phyloP scores from a whole-genome alignment of 2,329 filamentous ascomycete genomes.

The Thyridium curvatum region DNA sequence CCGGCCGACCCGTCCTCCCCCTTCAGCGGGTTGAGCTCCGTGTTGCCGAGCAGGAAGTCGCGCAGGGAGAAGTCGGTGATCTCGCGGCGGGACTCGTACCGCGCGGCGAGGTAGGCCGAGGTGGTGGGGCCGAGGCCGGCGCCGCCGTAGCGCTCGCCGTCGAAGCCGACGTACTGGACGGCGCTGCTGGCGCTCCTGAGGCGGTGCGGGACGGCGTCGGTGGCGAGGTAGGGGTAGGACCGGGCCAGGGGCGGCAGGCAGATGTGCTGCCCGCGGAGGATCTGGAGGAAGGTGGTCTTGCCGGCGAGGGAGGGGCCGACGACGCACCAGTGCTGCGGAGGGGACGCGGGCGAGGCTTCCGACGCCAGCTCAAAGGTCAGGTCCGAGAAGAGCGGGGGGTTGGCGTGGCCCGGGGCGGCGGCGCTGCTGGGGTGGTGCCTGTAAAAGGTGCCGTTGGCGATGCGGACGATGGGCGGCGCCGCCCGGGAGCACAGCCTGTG shows the following conservation, averaged over 20 bases:
- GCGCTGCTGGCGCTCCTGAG: constrained; percentile 58
- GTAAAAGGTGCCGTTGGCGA: constrained; percentile 79
- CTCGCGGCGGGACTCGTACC: constrained; percentile 85
- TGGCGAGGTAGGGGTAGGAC: constrained; percentile 71
- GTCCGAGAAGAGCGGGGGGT: constrained; percentile 67
- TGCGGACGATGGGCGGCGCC: constrained; percentile 57
- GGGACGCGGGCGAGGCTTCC: constrained; percentile 28
- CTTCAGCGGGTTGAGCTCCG: constrained; percentile 69
- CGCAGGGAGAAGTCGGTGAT: constrained; percentile 79
- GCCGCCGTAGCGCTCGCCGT: constrained; percentile 58
- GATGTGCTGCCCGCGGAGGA: constrained; percentile 69
- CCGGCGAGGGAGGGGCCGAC: constrained; percentile 73
- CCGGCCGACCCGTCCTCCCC: constrained; percentile 34
- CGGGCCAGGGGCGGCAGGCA: constrained; percentile 70
- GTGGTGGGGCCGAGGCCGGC: constrained; percentile 41
- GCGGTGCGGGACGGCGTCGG: constrained; percentile 47
- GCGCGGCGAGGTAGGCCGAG: constrained; percentile 77
- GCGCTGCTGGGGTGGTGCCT: constrained; percentile 56
- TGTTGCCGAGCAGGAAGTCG: constrained; percentile 78
- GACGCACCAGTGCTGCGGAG: constrained; percentile 70
- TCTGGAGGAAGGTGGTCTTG: constrained; percentile 76
- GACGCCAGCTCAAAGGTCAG: constrained; percentile 64
- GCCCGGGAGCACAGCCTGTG: no score
- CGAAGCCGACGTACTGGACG: constrained; percentile 88
- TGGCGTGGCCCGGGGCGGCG: constrained; percentile 41